Conservation (phyloP, 805 yeast species). For the Saccharomycopsis sp. region DNA sequence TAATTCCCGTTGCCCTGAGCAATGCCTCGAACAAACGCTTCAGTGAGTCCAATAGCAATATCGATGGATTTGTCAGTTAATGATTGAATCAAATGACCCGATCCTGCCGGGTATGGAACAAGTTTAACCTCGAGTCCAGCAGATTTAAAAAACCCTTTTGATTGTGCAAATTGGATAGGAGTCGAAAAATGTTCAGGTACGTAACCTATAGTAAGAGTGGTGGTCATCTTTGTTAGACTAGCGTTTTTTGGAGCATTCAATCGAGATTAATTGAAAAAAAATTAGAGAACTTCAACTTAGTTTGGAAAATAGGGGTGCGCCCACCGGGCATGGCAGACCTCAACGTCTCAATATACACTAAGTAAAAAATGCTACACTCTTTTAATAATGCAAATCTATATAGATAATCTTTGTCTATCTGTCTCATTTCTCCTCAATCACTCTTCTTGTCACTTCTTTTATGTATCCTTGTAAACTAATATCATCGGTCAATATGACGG, state of each 20-base stretch:
- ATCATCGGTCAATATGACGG: constrained; percentile 27
- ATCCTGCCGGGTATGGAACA: constrained; percentile 74
- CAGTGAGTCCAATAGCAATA: constrained; percentile 83
- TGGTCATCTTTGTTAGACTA: background rate
- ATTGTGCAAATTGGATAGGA: constrained; percentile 67
- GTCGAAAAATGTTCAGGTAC: constrained; percentile 92
- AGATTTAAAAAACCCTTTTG: constrained; percentile 47
- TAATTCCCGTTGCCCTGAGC: constrained; percentile 61
- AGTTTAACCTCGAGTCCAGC: constrained; percentile 50
- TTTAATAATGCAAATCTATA: background rate
- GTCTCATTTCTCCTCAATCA: background rate
- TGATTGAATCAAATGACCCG: constrained; percentile 78
- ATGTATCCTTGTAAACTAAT: constrained; percentile 19
- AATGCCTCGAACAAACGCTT: constrained; percentile 80
- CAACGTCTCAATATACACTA: background rate
- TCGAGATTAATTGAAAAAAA: too few relatives aligned
- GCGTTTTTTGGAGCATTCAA: too few relatives aligned
- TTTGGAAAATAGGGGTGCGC: too few relatives aligned
- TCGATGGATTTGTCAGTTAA: constrained; percentile 60
- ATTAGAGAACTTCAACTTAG: too few relatives aligned
- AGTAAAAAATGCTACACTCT: background rate
- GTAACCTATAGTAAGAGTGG: constrained; percentile 55
- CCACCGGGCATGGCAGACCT: too few relatives aligned
- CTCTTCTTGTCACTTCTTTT: constrained; percentile 17
- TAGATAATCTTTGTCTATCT: background rate